These are phyloP conservation scores for Capsella bursapastoris DNA, from an alignment of 345 rosid species.

Conservation along the genomic window DNA sequence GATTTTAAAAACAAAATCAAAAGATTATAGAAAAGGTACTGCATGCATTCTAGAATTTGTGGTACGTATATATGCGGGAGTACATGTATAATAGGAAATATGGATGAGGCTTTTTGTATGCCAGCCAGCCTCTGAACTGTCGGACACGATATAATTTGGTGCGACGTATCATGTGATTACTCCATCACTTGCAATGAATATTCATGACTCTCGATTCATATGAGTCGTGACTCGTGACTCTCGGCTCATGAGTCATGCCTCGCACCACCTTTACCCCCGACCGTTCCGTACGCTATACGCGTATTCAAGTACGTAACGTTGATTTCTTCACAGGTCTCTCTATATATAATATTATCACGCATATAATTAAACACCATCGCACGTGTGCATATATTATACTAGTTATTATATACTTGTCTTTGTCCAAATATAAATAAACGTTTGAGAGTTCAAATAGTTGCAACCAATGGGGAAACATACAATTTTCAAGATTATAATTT, in stretches of 20 bases:
- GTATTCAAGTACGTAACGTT: conserved; percentile 35
- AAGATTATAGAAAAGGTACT: background rate
- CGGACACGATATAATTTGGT: conserved; percentile 13
- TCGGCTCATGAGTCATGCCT: conserved; percentile 40
- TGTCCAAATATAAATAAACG: background rate
- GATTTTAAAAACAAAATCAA: background rate
- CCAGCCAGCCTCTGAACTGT: background rate
- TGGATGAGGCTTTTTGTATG: conserved; percentile 11
- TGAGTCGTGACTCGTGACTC: conserved; percentile 20
- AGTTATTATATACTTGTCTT: background rate
- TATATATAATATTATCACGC: background rate
- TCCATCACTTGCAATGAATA: conserved; percentile 18
- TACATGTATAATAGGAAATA: background rate
- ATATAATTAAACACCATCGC: conserved; percentile 8
- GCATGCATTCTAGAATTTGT: conserved; percentile 3
- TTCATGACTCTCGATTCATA: conserved; percentile 25
- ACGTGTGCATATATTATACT: background rate
- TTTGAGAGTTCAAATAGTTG: background rate
- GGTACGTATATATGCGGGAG: background rate
- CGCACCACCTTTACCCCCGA: conserved; percentile 37
- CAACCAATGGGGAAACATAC: background rate
- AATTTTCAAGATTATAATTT: background rate
- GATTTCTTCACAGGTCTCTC: conserved; percentile 4
- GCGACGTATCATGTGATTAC: conserved; percentile 38
- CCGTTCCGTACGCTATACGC: conserved; percentile 39